Conservation (phyloP, 1,284 basidiomycete species). For the Volvariella surrecta region DNA sequence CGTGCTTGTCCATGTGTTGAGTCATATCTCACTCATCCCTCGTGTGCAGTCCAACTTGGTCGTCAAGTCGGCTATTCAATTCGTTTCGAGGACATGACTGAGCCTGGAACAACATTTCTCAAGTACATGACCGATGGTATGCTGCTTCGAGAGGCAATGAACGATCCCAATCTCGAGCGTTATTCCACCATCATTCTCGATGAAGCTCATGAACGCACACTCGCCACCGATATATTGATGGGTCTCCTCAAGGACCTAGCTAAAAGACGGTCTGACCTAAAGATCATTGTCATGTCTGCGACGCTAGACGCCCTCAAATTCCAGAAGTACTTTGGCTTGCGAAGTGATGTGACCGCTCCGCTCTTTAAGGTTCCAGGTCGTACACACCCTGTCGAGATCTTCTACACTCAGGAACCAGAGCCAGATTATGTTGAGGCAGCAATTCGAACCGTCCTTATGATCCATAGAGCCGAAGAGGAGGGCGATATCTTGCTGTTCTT, state of each 20-base stretch:
- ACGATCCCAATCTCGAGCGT: constrained; percentile 81
- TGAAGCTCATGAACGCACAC: constrained; percentile 97
- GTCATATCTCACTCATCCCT: background rate
- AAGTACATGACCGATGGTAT: constrained; percentile 99
- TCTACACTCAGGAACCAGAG: constrained; percentile 95
- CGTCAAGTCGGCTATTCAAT: constrained; percentile 97
- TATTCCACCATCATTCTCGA: constrained; percentile 99
- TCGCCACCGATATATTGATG: constrained; percentile 99
- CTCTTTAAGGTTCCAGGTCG: constrained; percentile 95
- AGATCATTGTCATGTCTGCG: constrained; percentile 98
- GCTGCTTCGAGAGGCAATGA: constrained; percentile 95
- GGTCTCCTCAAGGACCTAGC: constrained; percentile 78
- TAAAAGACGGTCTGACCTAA: constrained; percentile 80
- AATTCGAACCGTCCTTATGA: constrained; percentile 95
- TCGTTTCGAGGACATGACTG: constrained; percentile 98
- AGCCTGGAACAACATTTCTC: constrained; percentile 83
- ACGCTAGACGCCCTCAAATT: constrained; percentile 97
- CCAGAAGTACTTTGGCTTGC: constrained; percentile 87
- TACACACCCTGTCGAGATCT: constrained; percentile 93
- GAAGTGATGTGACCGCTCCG: constrained; percentile 53
- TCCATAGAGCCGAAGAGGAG: constrained; percentile 91
- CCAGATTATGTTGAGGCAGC: constrained; percentile 97
- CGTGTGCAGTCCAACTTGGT: constrained; percentile 68
- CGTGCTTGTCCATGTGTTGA: constrained; percentile 18
- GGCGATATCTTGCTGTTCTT: constrained; percentile 94